Percentiles rank a stretch among this genome's conserved stretches.
Conservation (phyloP, 2,329 filamentous ascomycete genomes). For the Albophoma yamanashiensis region DNA sequence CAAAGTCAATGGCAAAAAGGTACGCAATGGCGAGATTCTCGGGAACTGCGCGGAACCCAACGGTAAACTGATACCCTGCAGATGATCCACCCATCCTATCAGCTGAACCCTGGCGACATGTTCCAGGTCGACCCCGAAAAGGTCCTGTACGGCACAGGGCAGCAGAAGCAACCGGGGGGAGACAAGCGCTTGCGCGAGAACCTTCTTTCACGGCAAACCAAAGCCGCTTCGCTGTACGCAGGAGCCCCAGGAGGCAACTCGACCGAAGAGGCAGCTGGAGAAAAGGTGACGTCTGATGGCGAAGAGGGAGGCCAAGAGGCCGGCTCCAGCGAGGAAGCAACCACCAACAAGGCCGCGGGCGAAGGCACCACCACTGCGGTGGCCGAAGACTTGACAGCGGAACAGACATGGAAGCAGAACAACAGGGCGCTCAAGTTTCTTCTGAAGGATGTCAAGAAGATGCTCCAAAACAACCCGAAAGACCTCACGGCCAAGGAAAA, state of each 20-base stretch:
- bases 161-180: slow-evolving; percentile 42
- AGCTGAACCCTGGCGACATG: slow-evolving; percentile 94
- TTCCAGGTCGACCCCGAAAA: slow-evolving; percentile 89
- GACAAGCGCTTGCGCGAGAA: slow-evolving; percentile 13
- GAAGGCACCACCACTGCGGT: slow-evolving; percentile 2
- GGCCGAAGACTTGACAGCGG: slow-evolving; percentile 8
- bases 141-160: slow-evolving; percentile 80
- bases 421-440: slow-evolving; percentile 15
- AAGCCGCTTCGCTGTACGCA: slow-evolving; percentile 13
- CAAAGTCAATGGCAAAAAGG: slow-evolving; percentile 93
- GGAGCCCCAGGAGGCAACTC: slow-evolving; percentile 1
- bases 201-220: slow-evolving; percentile 15
- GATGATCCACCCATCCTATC: slow-evolving; percentile 89
- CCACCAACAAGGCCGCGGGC: slow-evolving; percentile 10
- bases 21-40: slow-evolving; percentile 24
- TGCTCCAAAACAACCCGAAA: slow-evolving; percentile 30
- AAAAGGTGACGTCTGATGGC: slow-evolving; percentile 1
- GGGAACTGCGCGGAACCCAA: background rate
- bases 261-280: slow-evolving; percentile 2
- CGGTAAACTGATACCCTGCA: slow-evolving; percentile 23
- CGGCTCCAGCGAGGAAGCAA: slow-evolving; percentile 6
- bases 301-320: slow-evolving; percentile 2
- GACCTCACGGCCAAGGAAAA: slow-evolving; percentile 60
- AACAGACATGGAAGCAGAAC: slow-evolving; percentile 15
- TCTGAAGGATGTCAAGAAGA: slow-evolving; percentile 20